Evolutionary conservation across 352 stramenopile species (phyloP), one percentile per base, ranked within the genome.

Genomic region (Plasmopara halstedii): DNA sequence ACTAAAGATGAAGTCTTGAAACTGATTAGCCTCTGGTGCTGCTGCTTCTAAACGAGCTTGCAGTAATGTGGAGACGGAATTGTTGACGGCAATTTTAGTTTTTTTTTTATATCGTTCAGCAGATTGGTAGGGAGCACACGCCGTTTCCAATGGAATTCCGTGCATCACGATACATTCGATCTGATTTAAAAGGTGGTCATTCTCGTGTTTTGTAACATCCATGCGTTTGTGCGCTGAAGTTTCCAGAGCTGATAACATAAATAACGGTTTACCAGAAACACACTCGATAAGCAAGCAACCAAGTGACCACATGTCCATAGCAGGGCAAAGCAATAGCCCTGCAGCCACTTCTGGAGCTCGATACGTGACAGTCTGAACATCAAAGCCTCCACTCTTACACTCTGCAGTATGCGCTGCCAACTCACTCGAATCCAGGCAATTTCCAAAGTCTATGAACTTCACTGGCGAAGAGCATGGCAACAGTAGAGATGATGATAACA

Each of bases 231-330:
- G 48, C n/a, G 42, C 40, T n/a, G 47, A 42, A 10, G 8, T 19
- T 21, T 50, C 36, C 23, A 61, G n/a, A 14, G 36, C 25, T 41
- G 49, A 49, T 27, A 64, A 44, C 8, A 58, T 73, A 50, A 89
- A 84, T 2, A 87, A 50, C n/a, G 74, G 73, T 42, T 55, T 46
- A 1, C 78, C 74, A 1, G 62, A 72, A 4, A 67, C 61, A 17
- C 74, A 85, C 46, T 89, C 78, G 6, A 87, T 33, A 9, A 89
- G 39, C 10, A 89, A 57, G 47, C 78, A 89, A 6, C 78, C 78
- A 21, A 89, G 59, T 18, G 78, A 89, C 78, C 78, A 89, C 68
- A 89, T 73, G 42, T 89, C 78, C 58, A 83, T 81, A 11, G 78
- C 66, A 2, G 68, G 58, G 35, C 68, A 70, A 26, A 89, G 67